Conservation (phyloP, 2,329 filamentous ascomycete species). For the Coniochaeta hoffmannii region DNA sequence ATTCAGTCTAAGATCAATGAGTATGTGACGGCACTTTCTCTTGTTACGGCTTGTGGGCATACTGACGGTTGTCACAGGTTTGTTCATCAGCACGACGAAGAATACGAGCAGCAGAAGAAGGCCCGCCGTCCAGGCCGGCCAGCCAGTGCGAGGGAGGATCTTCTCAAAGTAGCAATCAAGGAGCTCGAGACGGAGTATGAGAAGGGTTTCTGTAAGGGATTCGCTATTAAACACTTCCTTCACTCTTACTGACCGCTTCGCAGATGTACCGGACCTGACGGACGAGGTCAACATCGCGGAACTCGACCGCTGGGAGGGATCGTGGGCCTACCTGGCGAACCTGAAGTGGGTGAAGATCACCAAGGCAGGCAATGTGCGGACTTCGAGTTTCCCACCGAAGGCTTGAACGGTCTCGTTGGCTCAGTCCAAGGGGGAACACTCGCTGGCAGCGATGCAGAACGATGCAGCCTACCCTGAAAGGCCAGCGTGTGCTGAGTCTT, state of each 20-base stretch:
- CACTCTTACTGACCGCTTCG: background rate
- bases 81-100: constrained; percentile 63
- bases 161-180: constrained; percentile 64
- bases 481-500: no score
- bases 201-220: constrained; percentile 66
- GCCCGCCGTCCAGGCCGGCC: constrained; percentile 72
- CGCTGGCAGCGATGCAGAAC: no score
- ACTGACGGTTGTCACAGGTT: constrained; percentile 36
- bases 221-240: no score
- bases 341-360: constrained; percentile 72
- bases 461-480: no score
- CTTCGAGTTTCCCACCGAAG: constrained; percentile 74
- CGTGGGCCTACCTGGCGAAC: constrained; percentile 72
- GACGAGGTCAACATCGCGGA: constrained; percentile 56
- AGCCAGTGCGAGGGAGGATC: constrained; percentile 66
- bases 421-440: no score
- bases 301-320: constrained; percentile 70
- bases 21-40: constrained; percentile 32
- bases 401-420: background rate
- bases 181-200: constrained; percentile 72
- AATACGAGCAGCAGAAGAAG: constrained; percentile 58
- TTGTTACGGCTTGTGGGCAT: background rate
- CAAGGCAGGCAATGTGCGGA: constrained; percentile 53
- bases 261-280: constrained; percentile 69
- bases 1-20: constrained; percentile 55